These are phyloP conservation scores for Ophiostoma sp. DNA, from an alignment of 2,329 filamentous ascomycete genomes.

Conservation along the genomic window DNA sequence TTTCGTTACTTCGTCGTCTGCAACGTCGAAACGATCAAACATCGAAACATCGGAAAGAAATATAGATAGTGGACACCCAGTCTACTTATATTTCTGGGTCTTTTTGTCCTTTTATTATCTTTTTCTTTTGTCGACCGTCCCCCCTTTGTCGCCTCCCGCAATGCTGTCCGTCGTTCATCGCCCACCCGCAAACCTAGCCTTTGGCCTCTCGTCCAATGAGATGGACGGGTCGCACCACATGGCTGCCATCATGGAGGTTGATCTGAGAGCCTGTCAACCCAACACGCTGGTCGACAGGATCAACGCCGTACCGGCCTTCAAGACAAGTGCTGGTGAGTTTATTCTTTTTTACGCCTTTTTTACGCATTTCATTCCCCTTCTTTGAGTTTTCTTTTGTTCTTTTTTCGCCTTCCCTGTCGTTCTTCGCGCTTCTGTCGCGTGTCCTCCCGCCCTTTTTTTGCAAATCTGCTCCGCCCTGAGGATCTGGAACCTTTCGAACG, in stretches of 20 bases:
- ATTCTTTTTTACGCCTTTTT: slow-evolving; percentile 24
- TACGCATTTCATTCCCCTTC: slow-evolving; percentile 12
- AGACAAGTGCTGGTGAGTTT: slow-evolving; percentile 60
- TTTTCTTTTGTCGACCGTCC: neutral
- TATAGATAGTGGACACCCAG: slow-evolving; percentile 25
- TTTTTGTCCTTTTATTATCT: neutral
- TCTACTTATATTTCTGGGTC: slow-evolving; percentile 18
- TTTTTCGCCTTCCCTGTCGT: slow-evolving; percentile 17
- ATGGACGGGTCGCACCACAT: slow-evolving; percentile 42
- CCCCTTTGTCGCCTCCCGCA: neutral
- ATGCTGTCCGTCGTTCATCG: slow-evolving; percentile 10
- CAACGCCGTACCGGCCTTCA: slow-evolving; percentile 58
- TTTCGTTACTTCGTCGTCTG: neutral
- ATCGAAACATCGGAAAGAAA: neutral
- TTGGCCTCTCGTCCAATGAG: slow-evolving; percentile 34
- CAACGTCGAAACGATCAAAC: neutral
- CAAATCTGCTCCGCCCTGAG: slow-evolving; percentile 19
- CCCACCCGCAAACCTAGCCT: slow-evolving; percentile 12
- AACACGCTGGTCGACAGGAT: slow-evolving; percentile 55
- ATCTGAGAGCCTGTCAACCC: slow-evolving; percentile 50
- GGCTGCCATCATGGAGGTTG: slow-evolving; percentile 49
- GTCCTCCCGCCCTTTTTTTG: slow-evolving; percentile 17
- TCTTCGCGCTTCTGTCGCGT: slow-evolving; percentile 26
- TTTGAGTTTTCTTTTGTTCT: slow-evolving; percentile 4
- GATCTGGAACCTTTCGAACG: slow-evolving; percentile 20